Evolutionary conservation across 2,329 filamentous ascomycete species (phyloP).

Genomic region (Cordyceps cateniannulata): DNA sequence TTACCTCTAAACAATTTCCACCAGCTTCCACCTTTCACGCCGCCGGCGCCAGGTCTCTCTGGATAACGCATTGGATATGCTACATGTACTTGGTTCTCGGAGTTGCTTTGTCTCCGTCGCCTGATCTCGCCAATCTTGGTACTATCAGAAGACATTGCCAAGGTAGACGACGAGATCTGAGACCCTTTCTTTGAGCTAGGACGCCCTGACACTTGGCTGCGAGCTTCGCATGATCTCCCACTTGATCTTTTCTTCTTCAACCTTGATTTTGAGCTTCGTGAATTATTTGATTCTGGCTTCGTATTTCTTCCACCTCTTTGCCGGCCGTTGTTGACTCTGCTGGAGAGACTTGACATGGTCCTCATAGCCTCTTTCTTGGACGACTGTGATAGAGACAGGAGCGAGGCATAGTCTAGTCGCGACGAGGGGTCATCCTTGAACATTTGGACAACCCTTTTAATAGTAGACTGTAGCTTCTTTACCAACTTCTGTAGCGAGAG

Average conservation of each 20-base stretch:
- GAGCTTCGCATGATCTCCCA: not conserved
- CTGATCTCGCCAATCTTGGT: conserved; percentile 40
- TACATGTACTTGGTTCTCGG: not conserved
- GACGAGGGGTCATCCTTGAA: conserved; percentile 27
- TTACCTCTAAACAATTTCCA: conserved; percentile 1
- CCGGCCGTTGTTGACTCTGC: conserved; percentile 19
- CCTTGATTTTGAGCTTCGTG: not conserved
- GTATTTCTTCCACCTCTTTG: not conserved
- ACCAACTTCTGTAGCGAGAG: conserved; percentile 36
- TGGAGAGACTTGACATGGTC: conserved; percentile 42
- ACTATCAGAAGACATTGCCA: conserved; percentile 30
- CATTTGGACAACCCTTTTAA: conserved; percentile 33
- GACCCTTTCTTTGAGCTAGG: conserved; percentile 14
- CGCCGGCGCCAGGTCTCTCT: not conserved
- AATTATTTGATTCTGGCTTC: too few species aligned
- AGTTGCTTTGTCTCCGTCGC: not conserved
- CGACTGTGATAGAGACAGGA: conserved; percentile 40
- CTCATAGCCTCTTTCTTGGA: conserved; percentile 42
- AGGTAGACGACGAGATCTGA: conserved; percentile 2
- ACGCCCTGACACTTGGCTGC: not conserved
- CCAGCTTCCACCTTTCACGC: conserved; percentile 1
- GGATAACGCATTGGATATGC: not conserved
- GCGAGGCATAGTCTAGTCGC: conserved; percentile 38
- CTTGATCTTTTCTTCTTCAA: not conserved
- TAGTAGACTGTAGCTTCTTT: conserved; percentile 35